Conservation (phyloP, 257 asterid species). For the Primulina tabacum region DNA sequence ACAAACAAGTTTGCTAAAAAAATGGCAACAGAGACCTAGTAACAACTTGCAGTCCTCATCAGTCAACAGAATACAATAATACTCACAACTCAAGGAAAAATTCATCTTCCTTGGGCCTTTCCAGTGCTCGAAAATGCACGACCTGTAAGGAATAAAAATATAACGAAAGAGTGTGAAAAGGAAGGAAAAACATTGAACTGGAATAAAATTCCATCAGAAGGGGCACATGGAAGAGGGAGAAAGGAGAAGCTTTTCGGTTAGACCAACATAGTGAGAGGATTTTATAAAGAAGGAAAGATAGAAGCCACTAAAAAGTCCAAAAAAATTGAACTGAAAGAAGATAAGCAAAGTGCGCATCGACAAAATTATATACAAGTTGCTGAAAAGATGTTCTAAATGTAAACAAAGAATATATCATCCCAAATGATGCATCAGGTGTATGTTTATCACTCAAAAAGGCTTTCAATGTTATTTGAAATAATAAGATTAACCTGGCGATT, state of each 20-base stretch:
- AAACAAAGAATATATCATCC: no score
- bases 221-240: background rate
- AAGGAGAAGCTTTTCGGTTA: background rate
- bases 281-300: background rate
- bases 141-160: slow-evolving; percentile 34
- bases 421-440: no score
- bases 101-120: slow-evolving; percentile 86
- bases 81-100: slow-evolving; percentile 78
- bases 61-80: slow-evolving; percentile 19
- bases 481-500: slow-evolving; percentile 60
- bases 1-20: background rate
- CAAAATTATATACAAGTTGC: background rate
- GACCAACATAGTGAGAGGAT: background rate
- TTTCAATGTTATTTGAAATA: background rate
- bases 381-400: background rate
- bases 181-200: background rate
- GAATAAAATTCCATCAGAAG: background rate
- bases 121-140: slow-evolving; percentile 74
- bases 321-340: background rate
- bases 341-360: background rate
- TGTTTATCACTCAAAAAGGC: background rate
- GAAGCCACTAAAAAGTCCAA: background rate
- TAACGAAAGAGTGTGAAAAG: background rate
- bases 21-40: background rate
- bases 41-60: slow-evolving; percentile 15